Evolutionary conservation across 345 rosid genomes (phyloP).

Genomic region (Turritis glabra): DNA sequence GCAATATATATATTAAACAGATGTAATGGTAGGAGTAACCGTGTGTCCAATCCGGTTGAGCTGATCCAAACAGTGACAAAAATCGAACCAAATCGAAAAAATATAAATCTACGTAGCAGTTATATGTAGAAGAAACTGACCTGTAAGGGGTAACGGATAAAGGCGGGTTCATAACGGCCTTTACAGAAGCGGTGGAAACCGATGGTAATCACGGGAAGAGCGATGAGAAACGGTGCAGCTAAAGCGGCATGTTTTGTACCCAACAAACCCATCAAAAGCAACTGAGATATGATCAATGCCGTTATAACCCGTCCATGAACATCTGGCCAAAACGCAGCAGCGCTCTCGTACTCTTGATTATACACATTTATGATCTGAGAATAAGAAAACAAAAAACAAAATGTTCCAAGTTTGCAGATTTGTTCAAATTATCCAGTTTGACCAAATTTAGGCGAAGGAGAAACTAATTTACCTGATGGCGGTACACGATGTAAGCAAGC

Average conservation of each 20-base stretch:
- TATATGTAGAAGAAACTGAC: constrained; percentile 36
- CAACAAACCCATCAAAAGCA: constrained; percentile 75
- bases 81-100: neutral
- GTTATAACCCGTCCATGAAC: constrained; percentile 73
- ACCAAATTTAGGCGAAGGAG: neutral
- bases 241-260: constrained; percentile 57
- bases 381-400: neutral
- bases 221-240: constrained; percentile 75
- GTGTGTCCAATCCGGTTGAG: neutral
- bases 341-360: constrained; percentile 89
- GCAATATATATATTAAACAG: neutral
- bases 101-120: neutral
- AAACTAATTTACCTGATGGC: constrained; percentile 75
- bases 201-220: constrained; percentile 71
- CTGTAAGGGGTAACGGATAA: constrained; percentile 71
- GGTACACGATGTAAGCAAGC: constrained; percentile 77
- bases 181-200: constrained; percentile 68
- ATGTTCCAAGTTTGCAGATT: neutral
- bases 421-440: neutral
- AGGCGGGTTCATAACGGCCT: constrained; percentile 81
- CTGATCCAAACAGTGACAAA: neutral
- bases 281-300: constrained; percentile 76
- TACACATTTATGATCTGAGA: constrained; percentile 84
- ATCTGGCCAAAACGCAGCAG: constrained; percentile 93
- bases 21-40: neutral